Evolutionary conservation across 1,139 yeast species (phyloP).

Genomic region (Kluyveromyces marxianus): DNA sequence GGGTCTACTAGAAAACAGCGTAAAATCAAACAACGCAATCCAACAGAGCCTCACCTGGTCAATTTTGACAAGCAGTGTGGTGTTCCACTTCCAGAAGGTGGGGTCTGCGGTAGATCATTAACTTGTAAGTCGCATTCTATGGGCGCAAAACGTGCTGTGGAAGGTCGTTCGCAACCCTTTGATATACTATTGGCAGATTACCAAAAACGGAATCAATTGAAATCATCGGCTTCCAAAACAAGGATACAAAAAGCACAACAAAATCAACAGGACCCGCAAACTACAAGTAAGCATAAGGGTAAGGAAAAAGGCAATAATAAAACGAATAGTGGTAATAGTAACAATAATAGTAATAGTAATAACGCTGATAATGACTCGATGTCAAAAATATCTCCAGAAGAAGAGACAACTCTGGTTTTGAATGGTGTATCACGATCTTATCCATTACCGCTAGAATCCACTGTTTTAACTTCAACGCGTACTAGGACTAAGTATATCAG

Average conservation of each 20-base stretch:
- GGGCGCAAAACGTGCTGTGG: slow-evolving; percentile 96
- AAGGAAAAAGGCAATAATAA: slow-evolving; percentile 23
- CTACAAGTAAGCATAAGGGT: slow-evolving; percentile 3
- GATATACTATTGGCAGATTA: slow-evolving; percentile 82
- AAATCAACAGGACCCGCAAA: slow-evolving; percentile 21
- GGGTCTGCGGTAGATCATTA: slow-evolving; percentile 86
- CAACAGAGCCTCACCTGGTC: slow-evolving; percentile 72
- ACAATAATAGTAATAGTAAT: not conserved
- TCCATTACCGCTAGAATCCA: slow-evolving; percentile 77
- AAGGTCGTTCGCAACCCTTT: slow-evolving; percentile 87
- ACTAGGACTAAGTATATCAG: slow-evolving; percentile 65
- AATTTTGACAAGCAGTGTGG: slow-evolving; percentile 97
- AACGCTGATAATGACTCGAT: slow-evolving; percentile 2
- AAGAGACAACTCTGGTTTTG: slow-evolving; percentile 86
- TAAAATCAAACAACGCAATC: slow-evolving; percentile 39
- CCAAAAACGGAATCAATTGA: slow-evolving; percentile 88
- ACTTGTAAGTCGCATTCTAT: slow-evolving; percentile 97
- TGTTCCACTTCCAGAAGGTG: slow-evolving; percentile 86
- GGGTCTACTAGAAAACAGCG: slow-evolving; percentile 37
- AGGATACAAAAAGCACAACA: slow-evolving; percentile 26
- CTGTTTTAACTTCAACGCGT: slow-evolving; percentile 62
- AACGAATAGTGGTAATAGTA: slow-evolving; percentile 4
- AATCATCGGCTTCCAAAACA: slow-evolving; percentile 74
- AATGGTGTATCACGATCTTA: slow-evolving; percentile 81
- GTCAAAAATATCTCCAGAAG: slow-evolving; percentile 51